phyloP scores from a whole-genome alignment of 2,329 filamentous ascomycete genomes.

The Venturia carpophila region DNA sequence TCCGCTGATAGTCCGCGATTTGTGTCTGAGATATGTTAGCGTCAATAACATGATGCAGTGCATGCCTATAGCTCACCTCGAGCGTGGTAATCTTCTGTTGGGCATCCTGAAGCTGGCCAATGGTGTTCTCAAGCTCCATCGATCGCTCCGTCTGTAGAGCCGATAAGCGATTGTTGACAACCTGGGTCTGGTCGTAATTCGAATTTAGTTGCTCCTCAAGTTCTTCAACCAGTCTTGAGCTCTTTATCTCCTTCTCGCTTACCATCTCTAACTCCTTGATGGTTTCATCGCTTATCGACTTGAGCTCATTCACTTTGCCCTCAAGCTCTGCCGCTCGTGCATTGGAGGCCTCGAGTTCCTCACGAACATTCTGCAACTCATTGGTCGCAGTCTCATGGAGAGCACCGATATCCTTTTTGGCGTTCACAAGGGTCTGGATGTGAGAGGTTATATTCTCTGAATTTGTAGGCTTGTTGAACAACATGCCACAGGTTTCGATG shows the following conservation, averaged over 20 bases:
- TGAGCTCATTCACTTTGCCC: conserved; percentile 38
- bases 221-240: conserved; percentile 84
- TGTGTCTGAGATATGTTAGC: conserved; percentile 45
- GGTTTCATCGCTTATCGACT: conserved; percentile 45
- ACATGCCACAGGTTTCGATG: conserved; percentile 53
- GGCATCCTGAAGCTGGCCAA: conserved; percentile 64
- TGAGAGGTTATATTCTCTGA: conserved; percentile 38
- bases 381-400: conserved; percentile 37
- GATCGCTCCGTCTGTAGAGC: conserved; percentile 46
- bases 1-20: conserved; percentile 47
- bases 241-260: conserved; percentile 71
- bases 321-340: conserved; percentile 35
- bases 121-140: conserved; percentile 34
- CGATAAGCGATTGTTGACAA: conserved; percentile 76
- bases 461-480: conserved; percentile 52
- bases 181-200: conserved; percentile 89
- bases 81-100: conserved; percentile 58
- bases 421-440: conserved; percentile 37
- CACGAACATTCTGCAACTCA: conserved; percentile 35
- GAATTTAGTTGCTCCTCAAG: conserved; percentile 92
- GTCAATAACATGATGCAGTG: conserved; percentile 18
- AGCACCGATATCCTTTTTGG: conserved; percentile 37
- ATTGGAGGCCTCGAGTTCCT: conserved; percentile 36
- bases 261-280: conserved; percentile 51
- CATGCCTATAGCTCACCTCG: conserved; percentile 51